Evolutionary conservation across 768 basidiomycete species (phyloP).

Genomic region (Strobilomyces dryophilus): DNA sequence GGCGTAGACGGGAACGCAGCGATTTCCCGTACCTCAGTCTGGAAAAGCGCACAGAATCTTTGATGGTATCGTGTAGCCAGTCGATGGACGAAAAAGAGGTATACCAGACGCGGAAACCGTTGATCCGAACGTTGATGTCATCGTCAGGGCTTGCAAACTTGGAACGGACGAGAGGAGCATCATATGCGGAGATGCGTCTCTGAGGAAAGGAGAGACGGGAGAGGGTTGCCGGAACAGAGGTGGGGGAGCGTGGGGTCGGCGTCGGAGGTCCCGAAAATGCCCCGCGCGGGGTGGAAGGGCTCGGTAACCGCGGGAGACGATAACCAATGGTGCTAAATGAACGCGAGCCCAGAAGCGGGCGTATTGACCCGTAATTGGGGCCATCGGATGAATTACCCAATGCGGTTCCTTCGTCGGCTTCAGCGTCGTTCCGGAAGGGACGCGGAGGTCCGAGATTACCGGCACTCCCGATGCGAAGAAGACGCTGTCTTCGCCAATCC

Average conservation of each 20-base stretch:
- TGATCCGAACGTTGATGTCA: slow-evolving; percentile 61
- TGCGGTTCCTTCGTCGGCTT: slow-evolving; percentile 33
- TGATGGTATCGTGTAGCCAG: slow-evolving; percentile 96
- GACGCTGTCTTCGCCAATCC: slow-evolving; percentile 56
- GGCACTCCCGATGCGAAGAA: slow-evolving; percentile 48
- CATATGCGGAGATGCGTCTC: slow-evolving; percentile 73
- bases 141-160: slow-evolving; percentile 33
- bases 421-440: slow-evolving; percentile 1
- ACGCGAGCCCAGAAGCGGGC: slow-evolving; percentile 26
- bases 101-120: slow-evolving; percentile 85
- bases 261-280: slow-evolving; percentile 37
- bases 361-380: slow-evolving; percentile 57
- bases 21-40: slow-evolving; percentile 69
- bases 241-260: slow-evolving; percentile 30
- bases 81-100: slow-evolving; percentile 88
- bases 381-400: slow-evolving; percentile 29
- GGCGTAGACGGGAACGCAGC: slow-evolving; percentile 56
- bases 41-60: slow-evolving; percentile 81
- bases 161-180: slow-evolving; percentile 40
- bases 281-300: slow-evolving; percentile 26
- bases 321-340: slow-evolving; percentile 27
- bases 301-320: slow-evolving; percentile 37
- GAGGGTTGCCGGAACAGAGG: slow-evolving; percentile 31
- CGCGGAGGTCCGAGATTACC: background rate
- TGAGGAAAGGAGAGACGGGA: slow-evolving; percentile 38